Conservation (phyloP, 345 rosid species). For the Eucalyptus albens region DNA sequence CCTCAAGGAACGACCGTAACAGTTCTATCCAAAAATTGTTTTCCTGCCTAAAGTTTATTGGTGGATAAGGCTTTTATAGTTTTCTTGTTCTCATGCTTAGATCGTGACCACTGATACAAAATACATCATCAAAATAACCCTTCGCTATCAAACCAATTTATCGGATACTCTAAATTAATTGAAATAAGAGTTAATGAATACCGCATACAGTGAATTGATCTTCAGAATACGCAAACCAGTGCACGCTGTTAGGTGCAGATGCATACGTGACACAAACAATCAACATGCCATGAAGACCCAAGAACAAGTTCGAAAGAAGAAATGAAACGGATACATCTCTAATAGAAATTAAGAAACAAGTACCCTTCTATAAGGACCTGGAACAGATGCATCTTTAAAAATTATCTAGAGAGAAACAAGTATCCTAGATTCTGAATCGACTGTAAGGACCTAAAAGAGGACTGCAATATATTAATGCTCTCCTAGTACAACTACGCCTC, state of each 20-base stretch:
- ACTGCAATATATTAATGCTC: neutral
- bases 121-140: neutral
- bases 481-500: neutral
- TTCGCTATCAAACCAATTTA: neutral
- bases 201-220: neutral
- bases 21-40: neutral
- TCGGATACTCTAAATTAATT: neutral
- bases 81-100: neutral
- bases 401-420: neutral
- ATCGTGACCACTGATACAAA: neutral
- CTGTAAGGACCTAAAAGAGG: fast-evolving
- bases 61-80: neutral
- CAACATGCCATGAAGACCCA: neutral
- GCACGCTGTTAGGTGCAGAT: neutral
- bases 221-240: neutral
- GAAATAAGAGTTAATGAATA: neutral
- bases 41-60: neutral
- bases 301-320: neutral
- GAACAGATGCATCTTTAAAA: neutral
- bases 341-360: neutral
- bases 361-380: neutral
- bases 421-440: neutral
- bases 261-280: neutral
- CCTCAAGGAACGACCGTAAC: neutral
- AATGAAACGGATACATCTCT: neutral